Percentiles rank a stretch among this genome's conserved stretches.
These are phyloP conservation scores for Paramecium bursaria DNA, from an alignment of 73 alveolate species.

Conservation along the genomic window DNA sequence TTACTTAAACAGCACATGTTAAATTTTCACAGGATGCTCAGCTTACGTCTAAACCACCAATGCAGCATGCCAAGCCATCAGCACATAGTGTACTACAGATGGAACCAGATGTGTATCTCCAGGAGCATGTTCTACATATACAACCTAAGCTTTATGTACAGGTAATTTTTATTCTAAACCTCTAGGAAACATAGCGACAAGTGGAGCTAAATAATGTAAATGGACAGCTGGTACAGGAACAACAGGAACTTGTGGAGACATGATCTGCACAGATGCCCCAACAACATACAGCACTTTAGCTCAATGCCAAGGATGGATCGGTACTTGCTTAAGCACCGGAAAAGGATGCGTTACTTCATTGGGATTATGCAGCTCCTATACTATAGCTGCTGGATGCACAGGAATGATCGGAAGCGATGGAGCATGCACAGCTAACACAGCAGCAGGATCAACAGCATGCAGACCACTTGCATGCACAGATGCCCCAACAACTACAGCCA, in stretches of 20 bases:
- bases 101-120: conserved; percentile 44
- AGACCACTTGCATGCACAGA: conserved; percentile 39
- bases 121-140: conserved; percentile 23
- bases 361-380: neutral
- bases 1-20: neutral
- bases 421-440: conserved; percentile 13
- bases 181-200: too few species aligned
- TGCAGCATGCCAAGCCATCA: conserved; percentile 51
- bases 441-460: conserved; percentile 18
- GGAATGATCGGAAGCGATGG: conserved; percentile 50
- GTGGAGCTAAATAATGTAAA: too few species aligned
- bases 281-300: too few species aligned
- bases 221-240: too few species aligned
- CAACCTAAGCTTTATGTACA: conserved; percentile 13
- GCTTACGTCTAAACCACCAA: conserved; percentile 1
- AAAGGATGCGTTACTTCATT: conserved; percentile 31
- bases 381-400: conserved; percentile 3
- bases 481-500: neutral
- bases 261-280: too few species aligned
- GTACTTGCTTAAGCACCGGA: conserved; percentile 18
- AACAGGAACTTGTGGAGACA: too few species aligned
- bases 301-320: too few species aligned
- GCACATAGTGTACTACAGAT: conserved; percentile 10
- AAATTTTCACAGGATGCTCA: conserved; percentile 36
- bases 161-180: too few species aligned